Conservation (phyloP, 371 early-diverging fungal genomes). For the Umbelopsis sp. region DNA sequence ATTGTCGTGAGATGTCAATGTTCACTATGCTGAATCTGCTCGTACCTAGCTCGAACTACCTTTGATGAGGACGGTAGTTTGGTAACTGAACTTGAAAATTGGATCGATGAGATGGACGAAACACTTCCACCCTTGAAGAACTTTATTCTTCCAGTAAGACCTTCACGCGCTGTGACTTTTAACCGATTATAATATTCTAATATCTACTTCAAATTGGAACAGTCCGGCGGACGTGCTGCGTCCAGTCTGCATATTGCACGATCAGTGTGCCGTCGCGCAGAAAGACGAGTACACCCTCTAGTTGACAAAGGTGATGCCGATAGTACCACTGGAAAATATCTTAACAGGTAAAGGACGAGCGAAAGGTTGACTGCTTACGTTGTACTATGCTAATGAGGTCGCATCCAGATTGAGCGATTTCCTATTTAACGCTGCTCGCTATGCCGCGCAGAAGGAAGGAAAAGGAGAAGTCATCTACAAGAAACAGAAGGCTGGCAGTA, state of each 20-base stretch:
- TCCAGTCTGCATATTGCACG: conserved; percentile 73
- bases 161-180: neutral
- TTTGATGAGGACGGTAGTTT: conserved; percentile 75
- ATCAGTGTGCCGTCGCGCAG: conserved; percentile 85
- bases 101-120: conserved; percentile 85
- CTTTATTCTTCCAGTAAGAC: conserved; percentile 83
- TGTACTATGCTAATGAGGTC: neutral
- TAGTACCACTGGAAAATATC: conserved; percentile 63
- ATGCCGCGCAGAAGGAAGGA: conserved; percentile 70
- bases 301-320: conserved; percentile 65
- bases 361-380: neutral
- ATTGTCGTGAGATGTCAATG: neutral
- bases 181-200: neutral
- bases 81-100: conserved; percentile 70
- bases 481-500: conserved; percentile 19
- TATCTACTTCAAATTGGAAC: neutral
- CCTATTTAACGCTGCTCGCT: conserved; percentile 87
- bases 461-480: conserved; percentile 73
- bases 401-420: conserved; percentile 81
- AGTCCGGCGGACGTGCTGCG: conserved; percentile 82
- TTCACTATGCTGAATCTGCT: neutral
- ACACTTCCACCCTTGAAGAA: conserved; percentile 76
- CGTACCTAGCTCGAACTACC: conserved; percentile 59
- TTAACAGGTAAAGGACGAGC: conserved; percentile 63
- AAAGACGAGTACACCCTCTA: conserved; percentile 82